Conservation (phyloP, 169 alveolate genomes). For the Babesia ovis region DNA sequence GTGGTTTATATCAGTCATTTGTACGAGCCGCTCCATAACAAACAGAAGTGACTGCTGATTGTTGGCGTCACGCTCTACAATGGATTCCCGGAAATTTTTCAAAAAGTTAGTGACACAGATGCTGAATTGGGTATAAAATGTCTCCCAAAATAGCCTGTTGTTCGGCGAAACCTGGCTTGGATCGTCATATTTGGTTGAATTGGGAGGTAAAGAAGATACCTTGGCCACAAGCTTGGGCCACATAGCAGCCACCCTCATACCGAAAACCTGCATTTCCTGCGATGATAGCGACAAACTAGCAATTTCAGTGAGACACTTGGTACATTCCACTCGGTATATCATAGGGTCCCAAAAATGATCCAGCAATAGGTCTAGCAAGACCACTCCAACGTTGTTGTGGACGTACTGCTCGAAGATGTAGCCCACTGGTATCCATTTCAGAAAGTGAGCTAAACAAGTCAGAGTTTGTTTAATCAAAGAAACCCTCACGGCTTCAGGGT, state of each 20-base stretch:
- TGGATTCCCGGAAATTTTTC: slow-evolving; percentile 70
- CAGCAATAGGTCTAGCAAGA: slow-evolving; percentile 77
- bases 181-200: slow-evolving; percentile 79
- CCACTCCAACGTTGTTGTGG: slow-evolving; percentile 70
- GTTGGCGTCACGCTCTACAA: slow-evolving; percentile 63
- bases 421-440: slow-evolving; percentile 94
- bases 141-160: slow-evolving; percentile 84
- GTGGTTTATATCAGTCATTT: slow-evolving; percentile 78
- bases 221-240: slow-evolving; percentile 82
- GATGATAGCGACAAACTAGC: slow-evolving; percentile 79
- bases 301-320: slow-evolving; percentile 91
- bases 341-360: slow-evolving; percentile 89
- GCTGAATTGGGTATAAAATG: slow-evolving; percentile 83
- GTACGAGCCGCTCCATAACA: slow-evolving; percentile 69
- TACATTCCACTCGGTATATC: slow-evolving; percentile 87
- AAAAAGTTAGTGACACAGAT: slow-evolving; percentile 81
- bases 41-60: slow-evolving; percentile 65
- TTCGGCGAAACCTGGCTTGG: slow-evolving; percentile 76
- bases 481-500: slow-evolving; percentile 80
- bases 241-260: slow-evolving; percentile 69
- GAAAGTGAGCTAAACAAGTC: slow-evolving; percentile 88
- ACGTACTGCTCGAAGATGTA: slow-evolving; percentile 88
- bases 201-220: slow-evolving; percentile 77
- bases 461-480: slow-evolving; percentile 88
- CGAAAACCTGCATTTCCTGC: slow-evolving; percentile 73